Percentiles rank a stretch among this genome's conserved stretches.
phyloP scores from a whole-genome alignment of 345 rosid species.

The Nephelium lappaceum region DNA sequence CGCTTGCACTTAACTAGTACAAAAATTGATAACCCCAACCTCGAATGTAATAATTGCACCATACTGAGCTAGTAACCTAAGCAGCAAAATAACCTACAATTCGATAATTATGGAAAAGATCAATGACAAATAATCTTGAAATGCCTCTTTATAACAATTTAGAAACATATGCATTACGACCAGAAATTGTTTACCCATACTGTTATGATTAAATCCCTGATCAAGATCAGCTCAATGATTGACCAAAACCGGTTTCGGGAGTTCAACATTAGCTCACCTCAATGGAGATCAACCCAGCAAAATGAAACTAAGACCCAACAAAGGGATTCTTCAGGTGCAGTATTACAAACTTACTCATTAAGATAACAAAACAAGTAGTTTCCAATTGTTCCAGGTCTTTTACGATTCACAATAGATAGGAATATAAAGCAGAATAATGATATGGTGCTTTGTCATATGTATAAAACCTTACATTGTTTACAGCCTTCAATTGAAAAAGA shows the following conservation, averaged over 20 bases:
- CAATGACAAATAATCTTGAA: background rate
- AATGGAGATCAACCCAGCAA: background rate
- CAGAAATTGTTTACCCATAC: background rate
- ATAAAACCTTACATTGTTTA: background rate
- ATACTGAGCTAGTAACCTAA: conserved; percentile 15
- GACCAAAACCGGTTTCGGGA: background rate
- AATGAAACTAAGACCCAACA: background rate
- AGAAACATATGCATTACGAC: background rate
- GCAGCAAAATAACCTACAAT: conserved; percentile 13
- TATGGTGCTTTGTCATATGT: background rate
- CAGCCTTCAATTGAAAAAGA: background rate
- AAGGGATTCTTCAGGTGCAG: background rate
- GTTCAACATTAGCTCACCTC: background rate
- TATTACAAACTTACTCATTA: background rate
- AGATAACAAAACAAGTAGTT: background rate
- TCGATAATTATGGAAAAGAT: background rate
- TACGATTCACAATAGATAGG: background rate
- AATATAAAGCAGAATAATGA: background rate
- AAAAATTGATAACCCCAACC: conserved; percentile 21
- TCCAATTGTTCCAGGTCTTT: background rate
- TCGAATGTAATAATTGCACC: conserved; percentile 14
- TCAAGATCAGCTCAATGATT: background rate
- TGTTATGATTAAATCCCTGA: background rate
- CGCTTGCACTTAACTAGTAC: conserved; percentile 19
- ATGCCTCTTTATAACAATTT: conserved; percentile 1